Evolutionary conservation across 2,329 filamentous ascomycete genomes (phyloP).

Genomic region (Anisogramma anomala): DNA sequence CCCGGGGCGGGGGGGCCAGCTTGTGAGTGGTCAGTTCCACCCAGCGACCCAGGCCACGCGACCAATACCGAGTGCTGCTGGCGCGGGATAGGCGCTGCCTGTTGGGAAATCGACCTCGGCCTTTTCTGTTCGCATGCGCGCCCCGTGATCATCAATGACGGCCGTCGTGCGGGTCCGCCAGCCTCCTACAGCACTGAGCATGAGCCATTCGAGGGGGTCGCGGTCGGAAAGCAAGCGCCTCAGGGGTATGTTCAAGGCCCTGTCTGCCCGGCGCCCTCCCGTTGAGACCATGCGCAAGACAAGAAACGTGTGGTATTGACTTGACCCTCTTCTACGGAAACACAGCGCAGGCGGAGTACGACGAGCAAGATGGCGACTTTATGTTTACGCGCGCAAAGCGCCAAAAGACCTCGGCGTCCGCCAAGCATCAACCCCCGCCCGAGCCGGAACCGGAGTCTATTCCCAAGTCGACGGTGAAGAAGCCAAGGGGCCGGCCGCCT

Average conservation of each 20-base stretch:
- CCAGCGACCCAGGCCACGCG: no score
- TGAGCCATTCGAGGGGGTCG: slow-evolving; percentile 48
- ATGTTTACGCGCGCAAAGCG: slow-evolving; percentile 60
- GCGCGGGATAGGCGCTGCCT: background rate
- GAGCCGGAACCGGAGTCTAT: slow-evolving; percentile 30
- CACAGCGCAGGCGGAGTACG: slow-evolving; percentile 35
- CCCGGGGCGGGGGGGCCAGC: slow-evolving; percentile 6
- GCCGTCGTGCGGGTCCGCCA: slow-evolving; percentile 53
- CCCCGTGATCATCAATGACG: slow-evolving; percentile 50
- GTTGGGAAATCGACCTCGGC: no score
- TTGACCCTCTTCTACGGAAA: no score
- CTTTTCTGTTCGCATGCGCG: slow-evolving; percentile 6
- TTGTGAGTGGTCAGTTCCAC: no score
- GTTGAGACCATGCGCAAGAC: no score
- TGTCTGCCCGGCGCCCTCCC: no score
- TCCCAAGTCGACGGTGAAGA: slow-evolving; percentile 32
- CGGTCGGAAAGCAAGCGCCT: slow-evolving; percentile 53
- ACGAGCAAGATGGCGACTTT: slow-evolving; percentile 70
- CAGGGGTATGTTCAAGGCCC: slow-evolving; percentile 41
- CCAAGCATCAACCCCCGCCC: slow-evolving; percentile 18
- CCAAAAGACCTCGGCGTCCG: slow-evolving; percentile 38
- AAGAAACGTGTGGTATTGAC: no score
- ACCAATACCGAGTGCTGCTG: background rate
- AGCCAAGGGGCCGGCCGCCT: slow-evolving; percentile 26
- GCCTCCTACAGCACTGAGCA: slow-evolving; percentile 57